phyloP scores from a whole-genome alignment of 108 stramenopile species.

The Pseudonitzschia multiseries region DNA sequence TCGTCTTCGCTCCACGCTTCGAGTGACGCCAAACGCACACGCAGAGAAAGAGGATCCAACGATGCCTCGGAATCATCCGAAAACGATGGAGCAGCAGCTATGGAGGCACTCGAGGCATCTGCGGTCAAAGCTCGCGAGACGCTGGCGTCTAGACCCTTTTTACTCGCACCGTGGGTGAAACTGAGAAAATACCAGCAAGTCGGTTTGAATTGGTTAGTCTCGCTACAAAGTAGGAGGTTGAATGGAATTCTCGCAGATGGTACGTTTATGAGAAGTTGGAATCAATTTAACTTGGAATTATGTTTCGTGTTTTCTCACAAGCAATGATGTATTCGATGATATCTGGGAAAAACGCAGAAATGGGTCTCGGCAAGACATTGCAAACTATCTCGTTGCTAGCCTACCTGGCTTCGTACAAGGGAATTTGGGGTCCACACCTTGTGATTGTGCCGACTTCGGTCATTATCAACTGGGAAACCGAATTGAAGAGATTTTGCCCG shows the following conservation, averaged over 20 bases:
- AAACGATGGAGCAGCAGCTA: conserved; percentile 31
- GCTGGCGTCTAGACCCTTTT: conserved; percentile 71
- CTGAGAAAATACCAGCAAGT: conserved; percentile 94
- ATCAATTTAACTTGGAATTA: neutral
- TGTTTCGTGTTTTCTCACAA: neutral
- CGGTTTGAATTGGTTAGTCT: conserved; percentile 97
- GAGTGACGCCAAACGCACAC: neutral
- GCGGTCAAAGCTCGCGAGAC: conserved; percentile 63
- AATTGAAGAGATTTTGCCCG: conserved; percentile 94
- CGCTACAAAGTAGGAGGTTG: conserved; percentile 88
- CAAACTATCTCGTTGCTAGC: conserved; percentile 95
- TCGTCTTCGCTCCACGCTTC: neutral
- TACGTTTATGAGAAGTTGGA: conserved; percentile 29
- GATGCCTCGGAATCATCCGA: neutral
- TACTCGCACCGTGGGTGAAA: conserved; percentile 79
- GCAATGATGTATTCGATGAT: neutral
- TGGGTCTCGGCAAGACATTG: conserved; percentile 81
- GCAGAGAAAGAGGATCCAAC: neutral
- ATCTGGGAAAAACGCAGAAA: conserved; percentile 27
- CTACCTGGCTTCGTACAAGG: conserved; percentile 92
- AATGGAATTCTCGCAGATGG: conserved; percentile 99
- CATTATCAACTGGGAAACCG: conserved; percentile 98
- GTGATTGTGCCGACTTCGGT: conserved; percentile 96
- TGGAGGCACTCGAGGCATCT: conserved; percentile 48
- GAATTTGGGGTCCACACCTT: conserved; percentile 99